These are phyloP conservation scores for Neonothopanus nambi DNA, from an alignment of 1,284 basidiomycete species.

Conservation along the genomic window DNA sequence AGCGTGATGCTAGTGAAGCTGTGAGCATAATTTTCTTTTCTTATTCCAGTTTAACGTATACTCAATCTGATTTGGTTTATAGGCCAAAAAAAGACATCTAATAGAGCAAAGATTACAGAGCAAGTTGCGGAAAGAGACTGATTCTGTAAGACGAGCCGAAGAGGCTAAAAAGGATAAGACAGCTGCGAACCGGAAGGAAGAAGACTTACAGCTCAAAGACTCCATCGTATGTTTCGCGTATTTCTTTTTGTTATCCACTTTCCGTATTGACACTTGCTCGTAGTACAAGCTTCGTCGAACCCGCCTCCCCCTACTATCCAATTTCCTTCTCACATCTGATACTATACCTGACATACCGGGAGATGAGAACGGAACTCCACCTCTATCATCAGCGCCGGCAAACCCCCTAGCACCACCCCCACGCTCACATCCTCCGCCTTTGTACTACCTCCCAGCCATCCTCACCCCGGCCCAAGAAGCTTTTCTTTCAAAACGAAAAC, in stretches of 20 bases:
- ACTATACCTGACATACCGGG: conserved; percentile 42
- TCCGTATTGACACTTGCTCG: conserved; percentile 1
- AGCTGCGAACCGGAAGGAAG: conserved; percentile 70
- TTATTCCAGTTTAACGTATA: neutral
- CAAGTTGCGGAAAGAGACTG: conserved; percentile 80
- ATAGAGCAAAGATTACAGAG: conserved; percentile 79
- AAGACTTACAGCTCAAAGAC: conserved; percentile 76
- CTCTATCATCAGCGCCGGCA: conserved; percentile 13
- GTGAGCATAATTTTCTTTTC: conserved; percentile 41
- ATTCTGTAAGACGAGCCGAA: conserved; percentile 76
- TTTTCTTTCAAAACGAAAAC: conserved; percentile 62
- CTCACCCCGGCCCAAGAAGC: conserved; percentile 70
- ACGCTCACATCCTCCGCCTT: conserved; percentile 68
- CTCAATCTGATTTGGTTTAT: conserved; percentile 3
- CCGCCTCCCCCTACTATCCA: conserved; percentile 68
- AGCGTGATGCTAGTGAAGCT: conserved; percentile 76
- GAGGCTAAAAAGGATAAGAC: conserved; percentile 82
- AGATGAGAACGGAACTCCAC: neutral
- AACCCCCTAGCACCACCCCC: conserved; percentile 52
- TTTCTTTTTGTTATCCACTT: conserved; percentile 2
- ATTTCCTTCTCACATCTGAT: conserved; percentile 77
- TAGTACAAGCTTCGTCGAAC: conserved; percentile 72
- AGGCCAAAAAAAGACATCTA: conserved; percentile 79
- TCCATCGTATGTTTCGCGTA: conserved; percentile 58
- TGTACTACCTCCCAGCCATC: conserved; percentile 73